Evolutionary conservation across 768 basidiomycete genomes (phyloP), one percentile per base, ranked within the genome.

Genomic region (Phanerochaete sordida): DNA sequence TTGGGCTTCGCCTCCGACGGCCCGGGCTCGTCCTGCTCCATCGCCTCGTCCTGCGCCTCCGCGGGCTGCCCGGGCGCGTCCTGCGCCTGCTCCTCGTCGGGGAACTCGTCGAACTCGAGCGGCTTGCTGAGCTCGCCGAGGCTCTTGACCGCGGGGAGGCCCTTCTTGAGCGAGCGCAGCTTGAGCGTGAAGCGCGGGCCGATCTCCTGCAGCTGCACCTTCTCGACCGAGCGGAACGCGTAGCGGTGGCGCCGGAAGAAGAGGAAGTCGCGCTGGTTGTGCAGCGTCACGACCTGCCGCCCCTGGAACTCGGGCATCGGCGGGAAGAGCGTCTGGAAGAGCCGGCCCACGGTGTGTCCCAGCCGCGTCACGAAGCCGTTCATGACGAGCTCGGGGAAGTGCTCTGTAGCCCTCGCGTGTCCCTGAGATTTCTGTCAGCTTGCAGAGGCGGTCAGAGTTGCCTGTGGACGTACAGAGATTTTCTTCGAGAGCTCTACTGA

Each of bases 151-250:
- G 90, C 87, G 1, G 95, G 95, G 23, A 95, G 77, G 11, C 93
- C 95, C 66, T 90, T 94, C 70, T 89, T 87, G 59, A 99, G 74
- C 80, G 88, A 97, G 39, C 88, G 81, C 58, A 99, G 78, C 74
- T 98, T 98, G 12, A 98, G 80, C 0, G 97, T 98, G 70, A 99
- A 97, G 31, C 96, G 86, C 7, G 97, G 97, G 1, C 97, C 97
- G 63, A 99, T 99, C 74, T 99, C 97, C 71, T 99, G 97, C 30
- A 99, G 75, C 7, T 90, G 85, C 9, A 96, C 95, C 70, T 91
- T 94, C 64, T 95, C 94, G 2, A 90, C 79, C 1, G 92, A 94
- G 51, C 90, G 86, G 75, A 95, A 98, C 43, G 93, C 94, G 73
- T 95, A 96, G 67, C 92, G 84, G 78, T 98, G 97, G 59, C 97